These are phyloP conservation scores for Cetraspora pellucida DNA, from an alignment of 192 early-diverging fungal genomes.

Conservation along the genomic window DNA sequence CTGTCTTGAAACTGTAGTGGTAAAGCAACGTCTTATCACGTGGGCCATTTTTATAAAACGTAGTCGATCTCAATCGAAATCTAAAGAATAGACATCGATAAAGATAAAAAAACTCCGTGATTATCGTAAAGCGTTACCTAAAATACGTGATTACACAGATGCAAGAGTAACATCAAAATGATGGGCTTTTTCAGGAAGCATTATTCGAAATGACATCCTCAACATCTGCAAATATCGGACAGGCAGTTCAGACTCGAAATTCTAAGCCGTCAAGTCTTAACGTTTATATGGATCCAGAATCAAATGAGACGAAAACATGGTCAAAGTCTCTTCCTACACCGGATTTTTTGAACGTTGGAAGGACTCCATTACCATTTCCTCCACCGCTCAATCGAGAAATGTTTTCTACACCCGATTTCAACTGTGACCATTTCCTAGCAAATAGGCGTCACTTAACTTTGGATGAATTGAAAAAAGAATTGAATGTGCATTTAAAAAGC, in stretches of 20 bases:
- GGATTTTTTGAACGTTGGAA: background rate
- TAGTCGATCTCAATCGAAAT: no score
- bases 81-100: background rate
- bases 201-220: no score
- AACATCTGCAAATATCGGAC: background rate
- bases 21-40: constrained; percentile 41
- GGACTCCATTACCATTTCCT: constrained; percentile 24
- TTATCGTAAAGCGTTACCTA: background rate
- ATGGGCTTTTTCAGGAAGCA: no score
- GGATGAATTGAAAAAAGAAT: constrained; percentile 64
- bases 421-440: constrained; percentile 63
- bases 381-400: constrained; percentile 20
- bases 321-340: no score
- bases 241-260: background rate
- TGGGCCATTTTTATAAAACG: constrained; percentile 36
- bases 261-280: background rate
- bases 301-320: background rate
- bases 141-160: no score
- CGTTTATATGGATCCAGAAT: background rate
- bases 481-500: constrained; percentile 55
- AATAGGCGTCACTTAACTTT: constrained; percentile 67
- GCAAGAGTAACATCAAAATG: no score
- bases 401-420: constrained; percentile 49
- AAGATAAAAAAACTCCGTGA: background rate
- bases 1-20: constrained; percentile 23